Conservation (phyloP, 805 yeast genomes). For the Gaillardinia entomophila region DNA sequence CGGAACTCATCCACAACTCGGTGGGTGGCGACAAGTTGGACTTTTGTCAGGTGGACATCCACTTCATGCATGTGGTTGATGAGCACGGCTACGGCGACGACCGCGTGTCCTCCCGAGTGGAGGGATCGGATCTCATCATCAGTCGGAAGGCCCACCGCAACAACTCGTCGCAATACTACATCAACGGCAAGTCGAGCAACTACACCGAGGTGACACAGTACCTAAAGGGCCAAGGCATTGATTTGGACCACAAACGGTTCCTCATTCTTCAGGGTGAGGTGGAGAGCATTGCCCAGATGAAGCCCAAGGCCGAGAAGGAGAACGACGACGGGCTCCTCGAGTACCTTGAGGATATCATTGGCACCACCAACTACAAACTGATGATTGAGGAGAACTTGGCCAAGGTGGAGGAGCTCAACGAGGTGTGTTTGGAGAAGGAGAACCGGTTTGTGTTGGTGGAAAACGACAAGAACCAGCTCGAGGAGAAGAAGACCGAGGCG, state of each 20-base stretch:
- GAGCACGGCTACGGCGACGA: constrained; percentile 25
- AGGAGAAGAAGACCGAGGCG: constrained; percentile 71
- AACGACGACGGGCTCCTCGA: constrained; percentile 92
- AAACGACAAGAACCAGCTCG: constrained; percentile 56
- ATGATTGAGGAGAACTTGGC: constrained; percentile 60
- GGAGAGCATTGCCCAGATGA: constrained; percentile 97
- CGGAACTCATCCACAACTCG: constrained; percentile 90
- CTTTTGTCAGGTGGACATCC: constrained; percentile 87
- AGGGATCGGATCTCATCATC: constrained; percentile 59
- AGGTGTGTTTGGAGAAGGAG: constrained; percentile 74
- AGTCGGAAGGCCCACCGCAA: constrained; percentile 75
- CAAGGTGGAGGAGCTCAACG: constrained; percentile 70
- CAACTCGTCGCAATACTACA: constrained; percentile 71
- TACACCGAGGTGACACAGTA: constrained; percentile 75
- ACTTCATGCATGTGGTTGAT: constrained; percentile 75
- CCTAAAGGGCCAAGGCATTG: constrained; percentile 79
- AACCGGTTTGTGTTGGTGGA: constrained; percentile 74
- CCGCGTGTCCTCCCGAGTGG: constrained; percentile 39
- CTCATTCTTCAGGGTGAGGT: constrained; percentile 96
- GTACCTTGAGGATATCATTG: constrained; percentile 93
- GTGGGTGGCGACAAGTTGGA: constrained; percentile 52
- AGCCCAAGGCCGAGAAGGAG: constrained; percentile 89
- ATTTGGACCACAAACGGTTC: constrained; percentile 90
- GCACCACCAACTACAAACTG: constrained; percentile 79
- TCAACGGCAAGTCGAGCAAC: constrained; percentile 63